A percentile compares a stretch with the other conserved stretches of the same genome.
These are phyloP conservation scores for Blastocystis sp. DNA, from an alignment of 352 stramenopile species.

Conservation along the genomic window DNA sequence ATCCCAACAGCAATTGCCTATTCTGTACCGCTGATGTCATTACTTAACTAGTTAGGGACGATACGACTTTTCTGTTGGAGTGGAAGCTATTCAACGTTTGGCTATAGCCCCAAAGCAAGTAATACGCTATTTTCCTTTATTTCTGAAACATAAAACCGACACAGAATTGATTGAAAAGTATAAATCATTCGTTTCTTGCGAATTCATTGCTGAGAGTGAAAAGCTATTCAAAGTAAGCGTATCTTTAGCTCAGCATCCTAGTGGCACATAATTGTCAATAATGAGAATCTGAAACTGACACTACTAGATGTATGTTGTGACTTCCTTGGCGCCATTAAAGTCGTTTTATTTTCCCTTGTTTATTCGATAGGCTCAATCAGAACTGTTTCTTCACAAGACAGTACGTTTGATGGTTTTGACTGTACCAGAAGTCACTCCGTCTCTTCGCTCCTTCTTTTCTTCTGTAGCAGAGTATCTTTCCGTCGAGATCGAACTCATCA, in stretches of 20 bases:
- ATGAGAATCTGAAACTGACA: not conserved
- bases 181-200: not conserved
- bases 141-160: not conserved
- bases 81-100: not conserved
- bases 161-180: not conserved
- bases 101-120: slow-evolving; percentile 26
- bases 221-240: not conserved
- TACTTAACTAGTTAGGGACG: not conserved
- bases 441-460: not conserved
- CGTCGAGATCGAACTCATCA: not conserved
- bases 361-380: not conserved
- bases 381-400: not conserved
- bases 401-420: not conserved
- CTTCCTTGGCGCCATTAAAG: not conserved
- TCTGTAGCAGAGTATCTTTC: not conserved
- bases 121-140: not conserved
- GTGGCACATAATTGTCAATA: slow-evolving; percentile 18
- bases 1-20: slow-evolving; percentile 48
- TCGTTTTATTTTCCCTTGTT: not conserved
- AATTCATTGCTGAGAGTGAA: not conserved
- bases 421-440: not conserved
- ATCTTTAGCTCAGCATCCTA: not conserved
- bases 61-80: not conserved
- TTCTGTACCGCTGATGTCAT: not conserved
- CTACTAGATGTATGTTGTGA: not conserved